These are phyloP conservation scores for Gentiana dahurica DNA, from an alignment of 257 asterid species.

Conservation along the genomic window DNA sequence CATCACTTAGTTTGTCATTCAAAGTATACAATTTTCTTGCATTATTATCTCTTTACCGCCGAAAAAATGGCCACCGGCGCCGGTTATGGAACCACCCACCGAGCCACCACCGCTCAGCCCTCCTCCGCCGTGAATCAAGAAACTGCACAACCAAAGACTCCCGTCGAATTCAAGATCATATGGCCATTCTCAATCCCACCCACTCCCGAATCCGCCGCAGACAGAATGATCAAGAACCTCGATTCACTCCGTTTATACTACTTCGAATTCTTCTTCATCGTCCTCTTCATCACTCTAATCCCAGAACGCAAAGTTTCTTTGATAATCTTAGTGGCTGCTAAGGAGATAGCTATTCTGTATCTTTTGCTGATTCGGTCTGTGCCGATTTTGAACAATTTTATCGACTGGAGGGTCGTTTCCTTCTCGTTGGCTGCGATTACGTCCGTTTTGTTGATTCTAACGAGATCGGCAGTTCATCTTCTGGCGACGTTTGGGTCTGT, in stretches of 20 bases:
- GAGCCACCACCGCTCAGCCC: conserved; percentile 26
- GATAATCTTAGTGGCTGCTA: conserved; percentile 35
- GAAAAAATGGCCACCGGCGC: conserved; percentile 1
- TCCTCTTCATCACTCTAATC: conserved; percentile 48
- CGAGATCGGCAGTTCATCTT: conserved; percentile 43
- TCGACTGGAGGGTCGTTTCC: conserved; percentile 30
- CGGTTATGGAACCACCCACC: conserved; percentile 30
- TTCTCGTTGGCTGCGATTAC: conserved; percentile 22
- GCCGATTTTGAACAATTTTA: conserved; percentile 31
- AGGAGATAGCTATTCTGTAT: conserved; percentile 41
- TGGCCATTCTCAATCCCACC: conserved; percentile 55
- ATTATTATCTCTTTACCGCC: too few relatives aligned
- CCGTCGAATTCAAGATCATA: conserved; percentile 11
- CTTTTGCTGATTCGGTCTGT: conserved; percentile 28
- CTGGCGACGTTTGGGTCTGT: conserved; percentile 36
- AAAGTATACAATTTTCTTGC: too few relatives aligned
- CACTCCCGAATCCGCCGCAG: conserved; percentile 46
- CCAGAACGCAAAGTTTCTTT: conserved; percentile 53
- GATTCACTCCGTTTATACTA: conserved; percentile 29
- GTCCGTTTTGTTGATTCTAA: conserved; percentile 26
- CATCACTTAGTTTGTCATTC: too few relatives aligned
- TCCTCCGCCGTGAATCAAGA: conserved; percentile 16
- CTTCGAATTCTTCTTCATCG: conserved; percentile 41
- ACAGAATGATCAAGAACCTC: conserved; percentile 36
- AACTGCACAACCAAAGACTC: conserved; percentile 8